phyloP scores from a whole-genome alignment of 345 rosid genomes.

The Sisymbrium altissimum region DNA sequence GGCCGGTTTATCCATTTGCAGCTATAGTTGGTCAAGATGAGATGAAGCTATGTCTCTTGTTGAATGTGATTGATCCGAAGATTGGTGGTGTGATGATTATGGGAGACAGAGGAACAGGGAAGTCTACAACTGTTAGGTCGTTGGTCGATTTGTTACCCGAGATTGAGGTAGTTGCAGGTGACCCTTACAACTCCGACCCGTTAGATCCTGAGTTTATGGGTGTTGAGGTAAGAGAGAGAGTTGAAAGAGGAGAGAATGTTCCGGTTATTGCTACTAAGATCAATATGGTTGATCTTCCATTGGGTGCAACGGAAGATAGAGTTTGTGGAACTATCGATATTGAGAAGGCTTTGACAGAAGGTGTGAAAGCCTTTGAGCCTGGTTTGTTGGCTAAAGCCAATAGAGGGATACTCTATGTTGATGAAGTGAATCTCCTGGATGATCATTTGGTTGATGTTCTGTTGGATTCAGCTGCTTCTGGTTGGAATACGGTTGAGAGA shows the following conservation, averaged over 20 bases:
- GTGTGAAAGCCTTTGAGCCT: slow-evolving; percentile 97
- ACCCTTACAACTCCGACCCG: slow-evolving; percentile 93
- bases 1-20: slow-evolving; percentile 94
- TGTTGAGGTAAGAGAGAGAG: slow-evolving; percentile 66
- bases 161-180: slow-evolving; percentile 76
- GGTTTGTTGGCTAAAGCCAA: slow-evolving; percentile 98
- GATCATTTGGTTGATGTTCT: slow-evolving; percentile 97
- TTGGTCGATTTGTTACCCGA: slow-evolving; percentile 88
- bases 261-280: slow-evolving; percentile 51
- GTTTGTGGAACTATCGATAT: slow-evolving; percentile 98
- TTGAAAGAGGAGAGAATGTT: slow-evolving; percentile 55
- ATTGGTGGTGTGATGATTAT: slow-evolving; percentile 98
- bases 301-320: slow-evolving; percentile 97
- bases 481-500: slow-evolving; percentile 96
- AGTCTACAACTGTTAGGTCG: slow-evolving; percentile 90
- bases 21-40: slow-evolving; percentile 99
- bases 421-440: slow-evolving; percentile 94
- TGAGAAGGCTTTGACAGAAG: slow-evolving; percentile 93
- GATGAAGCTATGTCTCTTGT: slow-evolving; percentile 89
- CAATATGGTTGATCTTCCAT: slow-evolving; percentile 96
- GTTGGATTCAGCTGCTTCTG: slow-evolving; percentile 91
- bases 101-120: slow-evolving; percentile 97
- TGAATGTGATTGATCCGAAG: slow-evolving; percentile 94
- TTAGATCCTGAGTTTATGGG: slow-evolving; percentile 94
- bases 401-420: slow-evolving; percentile 92